Evolutionary conservation across 2,329 filamentous ascomycete species (phyloP).

Genomic region (Hysterium pulicare): DNA sequence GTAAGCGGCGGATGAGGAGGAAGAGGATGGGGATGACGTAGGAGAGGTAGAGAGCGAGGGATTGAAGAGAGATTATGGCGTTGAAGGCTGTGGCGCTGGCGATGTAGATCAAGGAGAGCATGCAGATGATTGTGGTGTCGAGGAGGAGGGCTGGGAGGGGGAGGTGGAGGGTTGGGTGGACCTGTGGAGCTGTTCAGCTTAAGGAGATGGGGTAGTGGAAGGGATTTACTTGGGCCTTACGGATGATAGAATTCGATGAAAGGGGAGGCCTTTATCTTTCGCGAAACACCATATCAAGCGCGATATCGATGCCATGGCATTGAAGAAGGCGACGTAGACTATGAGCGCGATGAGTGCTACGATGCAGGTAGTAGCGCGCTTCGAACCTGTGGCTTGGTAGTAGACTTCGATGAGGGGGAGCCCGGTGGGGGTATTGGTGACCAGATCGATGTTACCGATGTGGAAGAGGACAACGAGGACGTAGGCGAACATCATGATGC

Average conservation of each 20-base stretch:
- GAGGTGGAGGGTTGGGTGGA: conserved; percentile 24
- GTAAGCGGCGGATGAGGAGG: conserved; percentile 15
- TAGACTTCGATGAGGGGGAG: conserved; percentile 39
- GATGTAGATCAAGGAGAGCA: conserved; percentile 25
- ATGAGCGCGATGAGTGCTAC: conserved; percentile 38
- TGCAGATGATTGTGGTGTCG: conserved; percentile 30
- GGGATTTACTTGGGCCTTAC: conserved; percentile 18
- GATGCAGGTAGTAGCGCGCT: conserved; percentile 40
- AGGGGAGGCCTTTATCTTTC: conserved; percentile 46
- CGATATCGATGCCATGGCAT: conserved; percentile 46
- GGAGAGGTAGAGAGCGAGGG: conserved; percentile 29
- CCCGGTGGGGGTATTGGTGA: conserved; percentile 10
- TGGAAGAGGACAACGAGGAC: conserved; percentile 45
- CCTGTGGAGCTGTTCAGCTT: conserved; percentile 11
- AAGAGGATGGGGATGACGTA: conserved; percentile 31
- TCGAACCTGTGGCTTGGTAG: conserved; percentile 40
- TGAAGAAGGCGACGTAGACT: conserved; percentile 40
- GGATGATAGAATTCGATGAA: conserved; percentile 30
- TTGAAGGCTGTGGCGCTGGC: conserved; percentile 12
- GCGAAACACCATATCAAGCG: conserved; percentile 51
- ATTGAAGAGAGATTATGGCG: conserved; percentile 25
- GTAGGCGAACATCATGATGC: conserved; percentile 38
- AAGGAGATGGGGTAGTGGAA: neutral
- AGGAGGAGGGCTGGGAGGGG: conserved; percentile 25
- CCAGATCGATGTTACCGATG: conserved; percentile 38